These are phyloP conservation scores for Ceratocystis huliohia DNA, from an alignment of 2,329 filamentous ascomycete species.

Conservation along the genomic window DNA sequence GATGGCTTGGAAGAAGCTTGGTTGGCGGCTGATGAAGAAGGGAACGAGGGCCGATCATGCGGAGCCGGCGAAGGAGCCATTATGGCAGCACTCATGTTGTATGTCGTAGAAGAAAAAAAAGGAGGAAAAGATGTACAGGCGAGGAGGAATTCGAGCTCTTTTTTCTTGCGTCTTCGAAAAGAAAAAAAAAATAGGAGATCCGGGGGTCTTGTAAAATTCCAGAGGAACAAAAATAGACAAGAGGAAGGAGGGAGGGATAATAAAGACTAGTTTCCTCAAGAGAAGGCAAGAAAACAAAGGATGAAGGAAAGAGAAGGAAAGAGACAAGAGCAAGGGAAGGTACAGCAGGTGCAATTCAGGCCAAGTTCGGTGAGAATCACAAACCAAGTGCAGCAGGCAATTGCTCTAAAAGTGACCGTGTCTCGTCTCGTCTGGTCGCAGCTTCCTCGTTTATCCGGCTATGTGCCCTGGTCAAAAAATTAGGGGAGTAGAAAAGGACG, in stretches of 20 bases:
- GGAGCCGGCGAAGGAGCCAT: slow-evolving; percentile 57
- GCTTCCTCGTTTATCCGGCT: slow-evolving; percentile 16
- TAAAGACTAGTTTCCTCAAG: slow-evolving; percentile 7
- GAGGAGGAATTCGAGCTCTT: slow-evolving; percentile 2
- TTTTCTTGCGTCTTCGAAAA: background rate
- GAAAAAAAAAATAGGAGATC: slow-evolving; percentile 8
- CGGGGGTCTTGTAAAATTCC: background rate
- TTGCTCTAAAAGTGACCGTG: slow-evolving; percentile 8
- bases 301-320: slow-evolving; percentile 14
- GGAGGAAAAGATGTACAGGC: slow-evolving; percentile 4
- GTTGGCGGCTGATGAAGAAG: slow-evolving; percentile 25
- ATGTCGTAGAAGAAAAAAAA: background rate
- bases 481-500: slow-evolving; percentile 6
- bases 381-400: slow-evolving; percentile 16
- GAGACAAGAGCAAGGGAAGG: slow-evolving; percentile 16
- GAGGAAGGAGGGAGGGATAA: slow-evolving; percentile 8
- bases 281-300: slow-evolving; percentile 13
- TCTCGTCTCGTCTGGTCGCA: slow-evolving; percentile 18
- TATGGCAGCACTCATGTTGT: slow-evolving; percentile 53
- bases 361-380: slow-evolving; percentile 6
- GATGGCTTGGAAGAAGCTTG: slow-evolving; percentile 8
- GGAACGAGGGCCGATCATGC: slow-evolving; percentile 48
- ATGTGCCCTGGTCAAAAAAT: slow-evolving; percentile 22
- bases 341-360: background rate
- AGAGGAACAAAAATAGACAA: slow-evolving; percentile 1